Base-by-base conservation (phyloP, 2,329 filamentous ascomycete species). In the Colletotrichum salicis region DNA sequence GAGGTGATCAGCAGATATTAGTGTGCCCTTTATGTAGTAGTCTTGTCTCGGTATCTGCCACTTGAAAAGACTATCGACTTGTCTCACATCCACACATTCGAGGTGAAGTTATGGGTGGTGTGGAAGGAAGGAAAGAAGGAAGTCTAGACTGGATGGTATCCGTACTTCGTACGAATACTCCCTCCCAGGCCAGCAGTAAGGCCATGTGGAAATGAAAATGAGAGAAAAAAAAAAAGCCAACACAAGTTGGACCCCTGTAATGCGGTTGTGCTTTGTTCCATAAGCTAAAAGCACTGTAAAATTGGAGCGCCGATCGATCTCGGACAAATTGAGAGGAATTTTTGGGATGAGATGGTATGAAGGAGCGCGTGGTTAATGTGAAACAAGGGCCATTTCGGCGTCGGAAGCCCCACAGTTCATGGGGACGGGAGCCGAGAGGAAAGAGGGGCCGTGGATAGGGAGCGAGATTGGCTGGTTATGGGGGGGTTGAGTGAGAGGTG, bases 231-330 rank as follows among this genome's bases (percentile, higher is more conserved):
- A n/a, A 59, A 37, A 24, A 35, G 60, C 52, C 60, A 54, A 54
- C 55, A 7, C 12, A 12, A 11, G 19, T 48, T 48, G 54, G 59
- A 45, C 41, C 64, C 64, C 54, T 71, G 64, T 57, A 55, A 27
- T 33, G 41, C 13, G 45, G 58, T 55, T 45, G 58, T 64, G 33
- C 45, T 10, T 62, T 22, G 48, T 61, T 45, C 33, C 52, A 64
- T 24, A 56, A 22, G 27, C 48, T 33, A 48, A 55, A 48, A 22
- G 33, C 48, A 52, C 31, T 48, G 59, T 67, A 51, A 71, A 60
- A 59, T 71, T 69, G 65, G 58, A 69, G 65, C 56, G 69, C 27
- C 69, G 69, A 71, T 71, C 69, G 69, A 71, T 71, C 69, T 71
- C 69, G 69, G 69, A 71, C 69, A 71, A 71, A 69, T 71, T 69